Evolutionary conservation across 129 eudicot genomes (phyloP).

Genomic region (Kitagawia praeruptora): DNA sequence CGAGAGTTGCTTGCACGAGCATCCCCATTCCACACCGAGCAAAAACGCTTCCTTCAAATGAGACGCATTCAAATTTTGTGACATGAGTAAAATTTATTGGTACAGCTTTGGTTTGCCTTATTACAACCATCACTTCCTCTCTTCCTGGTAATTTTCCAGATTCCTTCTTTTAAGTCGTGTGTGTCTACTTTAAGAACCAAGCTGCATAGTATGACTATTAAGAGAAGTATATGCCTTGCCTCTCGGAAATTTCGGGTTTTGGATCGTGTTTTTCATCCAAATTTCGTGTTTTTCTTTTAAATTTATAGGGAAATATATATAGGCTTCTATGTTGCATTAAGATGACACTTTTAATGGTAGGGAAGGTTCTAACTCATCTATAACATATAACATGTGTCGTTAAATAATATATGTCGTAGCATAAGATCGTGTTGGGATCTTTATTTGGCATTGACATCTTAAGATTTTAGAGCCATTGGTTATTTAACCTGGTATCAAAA

Average conservation of each 20-base stretch:
- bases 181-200: neutral
- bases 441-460: too few species aligned
- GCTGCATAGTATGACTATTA: neutral
- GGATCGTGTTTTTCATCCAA: neutral
- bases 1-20: too few species aligned
- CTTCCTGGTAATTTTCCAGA: constrained; percentile 27
- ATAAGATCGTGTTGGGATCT: too few species aligned
- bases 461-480: too few species aligned
- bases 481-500: too few species aligned
- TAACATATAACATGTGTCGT: too few species aligned
- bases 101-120: neutral
- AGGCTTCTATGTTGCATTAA: neutral
- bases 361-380: neutral
- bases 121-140: constrained; percentile 12
- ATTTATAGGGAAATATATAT: neutral
- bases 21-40: too few species aligned
- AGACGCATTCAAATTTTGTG: too few species aligned
- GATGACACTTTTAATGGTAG: too few species aligned
- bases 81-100: neutral
- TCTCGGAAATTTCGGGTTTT: neutral
- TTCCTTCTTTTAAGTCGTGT: neutral
- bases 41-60: too few species aligned
- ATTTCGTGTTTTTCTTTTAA: too few species aligned
- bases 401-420: too few species aligned
- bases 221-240: neutral